Base-by-base conservation (phyloP, 2,329 filamentous ascomycete genomes). In the Exutisphaerella laricina region DNA sequence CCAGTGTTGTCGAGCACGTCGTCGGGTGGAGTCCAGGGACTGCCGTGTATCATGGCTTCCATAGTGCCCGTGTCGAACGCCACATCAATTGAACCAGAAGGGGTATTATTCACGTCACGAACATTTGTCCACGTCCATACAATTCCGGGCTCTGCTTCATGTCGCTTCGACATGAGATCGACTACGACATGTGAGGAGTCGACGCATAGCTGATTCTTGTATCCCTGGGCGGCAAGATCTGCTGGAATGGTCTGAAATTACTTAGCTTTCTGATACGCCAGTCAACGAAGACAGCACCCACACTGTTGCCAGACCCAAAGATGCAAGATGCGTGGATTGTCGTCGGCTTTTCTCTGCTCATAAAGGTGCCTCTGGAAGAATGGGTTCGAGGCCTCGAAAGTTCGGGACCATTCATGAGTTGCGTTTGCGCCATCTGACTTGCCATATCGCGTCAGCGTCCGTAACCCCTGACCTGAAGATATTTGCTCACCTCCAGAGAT, bases 281-380 rank as follows among this genome's bases (percentile, higher is more conserved):
- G 20, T 4, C 13, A 4, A 35, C 12, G 7, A 12, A 8, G 3
- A 23, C 4, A 12, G n/a, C 33, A 48, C 50, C 30, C 56, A 78
- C 76, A 57, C 75, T 79, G 51, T 79, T 74, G 5, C 77, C 77
- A 6, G 70, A 77, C 0, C 76, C 77, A 4, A n/a, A 80, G 61
- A 58, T 80, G 76, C 10, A 80, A 53, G n/a, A 80, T 70, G 8
- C 58, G 46, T 0, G 70, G 70, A 12, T 62, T 53, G n/a, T 59
- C 54, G 0, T 60, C 50, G 0, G 66, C 47, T 7, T 46, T 47
- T 12, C 56, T 53, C 1, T 54, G 45, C 5, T 58, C 39, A 41
- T 74, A 72, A 13, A 78, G 60, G 49, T 70, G 62, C 10, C 52
- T 57, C 17, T 59, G 47, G 30, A 79, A 67, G 47, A 77, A 78